Percentiles rank a stretch among this genome's conserved stretches.
phyloP scores from a whole-genome alignment of 2,329 filamentous ascomycete genomes.

The Phialocephala sp. region DNA sequence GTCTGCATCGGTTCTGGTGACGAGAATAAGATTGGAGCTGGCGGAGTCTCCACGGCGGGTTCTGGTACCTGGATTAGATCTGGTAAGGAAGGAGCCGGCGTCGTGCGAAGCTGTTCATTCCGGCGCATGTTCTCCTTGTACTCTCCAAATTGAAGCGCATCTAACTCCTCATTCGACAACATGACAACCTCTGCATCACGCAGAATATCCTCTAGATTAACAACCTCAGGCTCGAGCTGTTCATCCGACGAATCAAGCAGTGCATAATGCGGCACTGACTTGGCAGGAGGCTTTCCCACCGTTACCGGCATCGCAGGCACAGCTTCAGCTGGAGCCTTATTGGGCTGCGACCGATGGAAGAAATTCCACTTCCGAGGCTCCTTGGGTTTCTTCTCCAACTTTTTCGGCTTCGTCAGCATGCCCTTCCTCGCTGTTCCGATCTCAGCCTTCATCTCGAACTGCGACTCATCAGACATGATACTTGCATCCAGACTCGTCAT shows the following conservation, averaged over 20 bases:
- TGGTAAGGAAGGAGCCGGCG: slow-evolving; percentile 12
- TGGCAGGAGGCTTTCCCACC: slow-evolving; percentile 49
- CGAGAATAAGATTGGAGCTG: slow-evolving; percentile 26
- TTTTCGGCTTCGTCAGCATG: slow-evolving; percentile 50
- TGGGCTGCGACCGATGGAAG: slow-evolving; percentile 61
- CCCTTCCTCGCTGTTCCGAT: slow-evolving; percentile 41
- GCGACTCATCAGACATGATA: slow-evolving; percentile 62
- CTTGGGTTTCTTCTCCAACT: slow-evolving; percentile 59
- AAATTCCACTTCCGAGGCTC: slow-evolving; percentile 66
- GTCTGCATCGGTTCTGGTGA: slow-evolving; percentile 34
- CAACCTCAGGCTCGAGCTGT: slow-evolving; percentile 36
- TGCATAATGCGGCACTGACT: slow-evolving; percentile 63
- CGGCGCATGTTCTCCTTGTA: slow-evolving; percentile 36
- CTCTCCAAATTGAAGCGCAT: slow-evolving; percentile 39
- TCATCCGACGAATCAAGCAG: slow-evolving; percentile 64
- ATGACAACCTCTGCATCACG: slow-evolving; percentile 50
- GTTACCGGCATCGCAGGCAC: slow-evolving; percentile 56
- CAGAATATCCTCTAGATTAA: slow-evolving; percentile 54
- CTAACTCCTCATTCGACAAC: slow-evolving; percentile 40
- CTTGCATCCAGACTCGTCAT: slow-evolving; percentile 63
- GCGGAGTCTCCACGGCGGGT: slow-evolving; percentile 9
- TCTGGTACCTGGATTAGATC: slow-evolving; percentile 13
- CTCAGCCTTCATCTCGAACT: slow-evolving; percentile 44
- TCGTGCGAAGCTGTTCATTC: slow-evolving; percentile 31
- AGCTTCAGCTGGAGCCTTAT: slow-evolving; percentile 24